These are phyloP conservation scores for Ceratocystis alfenasii DNA, from an alignment of 2,329 filamentous ascomycete species.

Conservation along the genomic window DNA sequence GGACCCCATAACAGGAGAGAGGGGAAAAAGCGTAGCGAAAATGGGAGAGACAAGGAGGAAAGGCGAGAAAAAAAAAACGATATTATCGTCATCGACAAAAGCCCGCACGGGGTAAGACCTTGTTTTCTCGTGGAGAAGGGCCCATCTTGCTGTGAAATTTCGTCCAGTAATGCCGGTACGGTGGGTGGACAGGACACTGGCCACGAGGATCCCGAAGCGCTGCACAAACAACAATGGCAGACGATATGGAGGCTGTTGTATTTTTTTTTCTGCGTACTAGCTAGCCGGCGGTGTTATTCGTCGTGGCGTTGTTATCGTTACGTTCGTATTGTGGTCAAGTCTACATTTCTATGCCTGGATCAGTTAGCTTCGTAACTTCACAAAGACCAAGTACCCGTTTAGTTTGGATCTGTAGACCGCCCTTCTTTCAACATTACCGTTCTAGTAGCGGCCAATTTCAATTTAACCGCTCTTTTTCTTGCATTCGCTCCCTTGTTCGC, in stretches of 20 bases:
- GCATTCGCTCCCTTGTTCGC: neutral
- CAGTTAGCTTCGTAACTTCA: neutral
- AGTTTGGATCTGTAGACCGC: too few species aligned
- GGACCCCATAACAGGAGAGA: neutral
- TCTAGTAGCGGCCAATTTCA: neutral
- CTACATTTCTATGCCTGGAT: neutral
- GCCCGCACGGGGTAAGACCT: neutral
- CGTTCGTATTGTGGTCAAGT: neutral
- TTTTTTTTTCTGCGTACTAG: neutral
- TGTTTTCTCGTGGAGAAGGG: neutral
- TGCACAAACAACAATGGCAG: neutral
- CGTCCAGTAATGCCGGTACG: conserved; percentile 5
- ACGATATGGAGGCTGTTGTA: too few species aligned
- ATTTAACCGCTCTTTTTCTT: neutral
- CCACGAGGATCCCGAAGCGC: neutral
- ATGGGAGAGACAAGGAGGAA: neutral
- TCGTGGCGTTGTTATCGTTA: neutral
- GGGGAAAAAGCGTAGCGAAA: neutral
- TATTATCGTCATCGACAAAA: neutral
- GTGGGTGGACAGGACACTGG: conserved; percentile 6
- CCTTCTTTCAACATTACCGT: too few species aligned
- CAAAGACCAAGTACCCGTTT: too few species aligned
- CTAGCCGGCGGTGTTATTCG: neutral
- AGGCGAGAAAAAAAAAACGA: neutral
- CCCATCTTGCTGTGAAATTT: neutral